A percentile compares a stretch with the other conserved stretches of the same genome.
phyloP scores from a whole-genome alignment of 1,284 basidiomycete species.

The Farysia itapuensis region DNA sequence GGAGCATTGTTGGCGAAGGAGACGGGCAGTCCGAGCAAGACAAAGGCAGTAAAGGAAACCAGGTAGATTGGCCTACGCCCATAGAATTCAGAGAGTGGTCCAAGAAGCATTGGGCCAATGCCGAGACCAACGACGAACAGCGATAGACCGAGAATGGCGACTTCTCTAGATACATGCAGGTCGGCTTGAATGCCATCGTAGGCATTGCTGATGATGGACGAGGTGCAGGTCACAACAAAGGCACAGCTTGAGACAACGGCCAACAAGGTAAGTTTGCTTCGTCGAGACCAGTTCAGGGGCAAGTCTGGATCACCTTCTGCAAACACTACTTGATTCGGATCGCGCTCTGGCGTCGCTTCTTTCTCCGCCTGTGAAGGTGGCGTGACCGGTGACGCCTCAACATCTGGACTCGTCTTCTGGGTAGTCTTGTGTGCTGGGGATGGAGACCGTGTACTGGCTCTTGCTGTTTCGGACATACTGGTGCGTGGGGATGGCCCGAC shows the following conservation, averaged over 20 bases:
- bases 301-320: constrained; percentile 27
- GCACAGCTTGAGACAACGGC: constrained; percentile 23
- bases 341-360: neutral
- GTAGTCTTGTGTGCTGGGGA: constrained; percentile 1
- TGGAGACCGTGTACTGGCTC: constrained; percentile 18
- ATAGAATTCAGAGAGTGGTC: constrained; percentile 67
- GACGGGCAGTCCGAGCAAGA: constrained; percentile 36
- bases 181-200: constrained; percentile 62
- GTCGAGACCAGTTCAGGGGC: constrained; percentile 28
- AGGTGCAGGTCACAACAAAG: constrained; percentile 42
- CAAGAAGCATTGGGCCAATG: constrained; percentile 61
- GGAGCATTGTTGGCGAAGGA: constrained; percentile 55
- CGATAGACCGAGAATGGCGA: constrained; percentile 74
- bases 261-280: constrained; percentile 26
- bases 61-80: constrained; percentile 61
- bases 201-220: constrained; percentile 41
- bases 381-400: too few species aligned
- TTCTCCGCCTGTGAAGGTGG: neutral
- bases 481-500: constrained; percentile 15
- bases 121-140: constrained; percentile 66
- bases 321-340: constrained; percentile 36
- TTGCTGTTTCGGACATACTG: constrained; percentile 26
- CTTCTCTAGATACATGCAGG: constrained; percentile 68
- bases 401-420: neutral
- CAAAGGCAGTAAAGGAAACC: constrained; percentile 35